A percentile compares a stretch with the other conserved stretches of the same genome.
Evolutionary conservation across 2,329 filamentous ascomycete genomes (phyloP).

Genomic region (Cladosporium cucumerinum): DNA sequence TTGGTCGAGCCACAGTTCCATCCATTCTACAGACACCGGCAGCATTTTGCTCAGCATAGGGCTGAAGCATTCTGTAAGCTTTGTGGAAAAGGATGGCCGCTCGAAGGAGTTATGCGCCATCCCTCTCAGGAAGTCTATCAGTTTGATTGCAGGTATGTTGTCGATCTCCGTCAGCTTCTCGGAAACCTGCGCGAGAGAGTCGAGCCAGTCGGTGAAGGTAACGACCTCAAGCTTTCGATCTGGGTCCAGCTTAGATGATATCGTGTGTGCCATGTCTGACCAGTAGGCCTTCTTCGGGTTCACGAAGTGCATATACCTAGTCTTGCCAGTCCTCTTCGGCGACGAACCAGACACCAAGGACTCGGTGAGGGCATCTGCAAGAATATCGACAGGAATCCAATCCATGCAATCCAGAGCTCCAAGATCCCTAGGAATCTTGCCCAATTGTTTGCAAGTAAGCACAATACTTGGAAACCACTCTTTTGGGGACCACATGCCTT

Average conservation of each 20-base stretch:
- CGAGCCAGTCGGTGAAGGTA: not conserved
- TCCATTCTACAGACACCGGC: not conserved
- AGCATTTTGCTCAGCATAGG: not conserved
- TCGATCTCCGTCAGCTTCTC: not conserved
- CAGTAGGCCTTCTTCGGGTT: slow-evolving; percentile 29
- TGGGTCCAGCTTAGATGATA: slow-evolving; percentile 15
- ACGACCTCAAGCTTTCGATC: not conserved
- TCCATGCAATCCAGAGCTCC: slow-evolving; percentile 37
- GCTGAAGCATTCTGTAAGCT: not conserved
- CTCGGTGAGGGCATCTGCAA: slow-evolving; percentile 38
- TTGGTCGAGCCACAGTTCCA: not conserved
- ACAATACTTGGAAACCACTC: slow-evolving; percentile 31
- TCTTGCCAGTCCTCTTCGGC: not conserved
- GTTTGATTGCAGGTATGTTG: not conserved
- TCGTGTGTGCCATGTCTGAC: slow-evolving; percentile 2
- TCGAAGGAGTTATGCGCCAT: not conserved
- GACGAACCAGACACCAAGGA: not conserved
- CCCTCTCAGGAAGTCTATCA: not conserved
- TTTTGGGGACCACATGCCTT: not conserved
- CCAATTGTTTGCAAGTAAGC: slow-evolving; percentile 38
- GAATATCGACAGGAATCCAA: slow-evolving; percentile 46
- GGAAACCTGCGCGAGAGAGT: not conserved
- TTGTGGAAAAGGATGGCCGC: not conserved
- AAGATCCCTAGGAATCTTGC: slow-evolving; percentile 38
- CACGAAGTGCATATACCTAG: slow-evolving; percentile 24